Evolutionary conservation across 352 stramenopile species (phyloP), one percentile per base, ranked within the genome.

Genomic region (Phytophthora hybrid): DNA sequence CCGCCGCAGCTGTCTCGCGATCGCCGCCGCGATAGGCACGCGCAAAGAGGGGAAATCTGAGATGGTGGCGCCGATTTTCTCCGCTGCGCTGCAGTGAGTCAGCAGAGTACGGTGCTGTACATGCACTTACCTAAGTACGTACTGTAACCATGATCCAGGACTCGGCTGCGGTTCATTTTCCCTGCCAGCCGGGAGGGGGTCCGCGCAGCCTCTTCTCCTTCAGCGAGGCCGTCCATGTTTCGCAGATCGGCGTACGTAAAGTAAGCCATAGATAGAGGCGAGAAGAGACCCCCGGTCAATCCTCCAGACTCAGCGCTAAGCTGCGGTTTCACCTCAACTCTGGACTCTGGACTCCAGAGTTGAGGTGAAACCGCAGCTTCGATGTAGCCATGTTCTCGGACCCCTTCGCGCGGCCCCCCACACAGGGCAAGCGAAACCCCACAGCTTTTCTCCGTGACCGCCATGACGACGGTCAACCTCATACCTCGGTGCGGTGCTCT

Each of bases 391-490:
- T 26, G 44, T 52, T 23, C 44, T 11, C 4, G 44, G 44, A 26
- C 23, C 23, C 23, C 23, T 26, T 26, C 23, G 23, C 23, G 44
- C 44, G 18, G 16, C 44, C n/a, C n/a, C 44, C 44, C 44, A 47
- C 39, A n/a, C 18, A 52, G 8, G 18, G 44, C 49, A 14, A 56
- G 58, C 26, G 58, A 64, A 64, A 64, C 39, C 6, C 19, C 52
- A 55, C 59, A 69, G n/a, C 21, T 29, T 14, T 31, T 9, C 21
- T 18, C 49, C 19, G 31, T 10, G 10, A 10, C 49, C 18, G 21
- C 49, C 49, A 83, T 83, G 76, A 72, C 76, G 59, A 83, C 76
- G 49, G 76, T 83, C 72, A 83, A 83, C 55, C 76, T 83, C 32
- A 78, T 83, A 39, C 76, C 74, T 14, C 76, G 76, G 76, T 82